Conservation (phyloP, 768 basidiomycete genomes). For the Collybia nuda region DNA sequence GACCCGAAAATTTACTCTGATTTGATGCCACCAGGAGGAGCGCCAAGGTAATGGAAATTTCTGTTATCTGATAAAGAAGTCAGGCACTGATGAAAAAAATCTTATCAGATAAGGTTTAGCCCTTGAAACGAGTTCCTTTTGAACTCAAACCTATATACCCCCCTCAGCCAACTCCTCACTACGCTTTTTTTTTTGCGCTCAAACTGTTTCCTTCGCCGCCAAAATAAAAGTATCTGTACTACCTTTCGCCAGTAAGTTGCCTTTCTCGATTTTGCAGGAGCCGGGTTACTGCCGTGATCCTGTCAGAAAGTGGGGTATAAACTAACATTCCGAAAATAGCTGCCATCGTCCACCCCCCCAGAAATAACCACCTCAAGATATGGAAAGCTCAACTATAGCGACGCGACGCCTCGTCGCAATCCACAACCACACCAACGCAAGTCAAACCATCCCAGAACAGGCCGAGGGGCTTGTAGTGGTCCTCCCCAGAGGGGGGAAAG, state of each 20-base stretch:
- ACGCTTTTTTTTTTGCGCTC: too few relatives aligned
- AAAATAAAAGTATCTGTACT: too few relatives aligned
- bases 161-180: background rate
- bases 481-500: constrained; percentile 26
- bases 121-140: too few relatives aligned
- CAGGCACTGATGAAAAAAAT: constrained; percentile 3
- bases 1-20: background rate
- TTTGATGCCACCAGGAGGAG: background rate
- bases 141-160: background rate
- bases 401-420: constrained; percentile 21
- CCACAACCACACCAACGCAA: constrained; percentile 17
- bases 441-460: background rate
- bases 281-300: too few relatives aligned
- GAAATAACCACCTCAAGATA: background rate
- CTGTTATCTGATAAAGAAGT: constrained; percentile 13
- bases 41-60: background rate
- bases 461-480: constrained; percentile 20
- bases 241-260: too few relatives aligned
- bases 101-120: constrained; percentile 16
- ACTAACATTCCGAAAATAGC: too few relatives aligned
- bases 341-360: too few relatives aligned
- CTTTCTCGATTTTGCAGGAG: too few relatives aligned
- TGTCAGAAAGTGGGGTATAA: too few relatives aligned
- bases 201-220: too few relatives aligned
- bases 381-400: constrained; percentile 3